Percentiles rank a stretch among this genome's conserved stretches.
phyloP scores from a whole-genome alignment of 2,329 filamentous ascomycete species.

The Colletotrichum aenigma region DNA sequence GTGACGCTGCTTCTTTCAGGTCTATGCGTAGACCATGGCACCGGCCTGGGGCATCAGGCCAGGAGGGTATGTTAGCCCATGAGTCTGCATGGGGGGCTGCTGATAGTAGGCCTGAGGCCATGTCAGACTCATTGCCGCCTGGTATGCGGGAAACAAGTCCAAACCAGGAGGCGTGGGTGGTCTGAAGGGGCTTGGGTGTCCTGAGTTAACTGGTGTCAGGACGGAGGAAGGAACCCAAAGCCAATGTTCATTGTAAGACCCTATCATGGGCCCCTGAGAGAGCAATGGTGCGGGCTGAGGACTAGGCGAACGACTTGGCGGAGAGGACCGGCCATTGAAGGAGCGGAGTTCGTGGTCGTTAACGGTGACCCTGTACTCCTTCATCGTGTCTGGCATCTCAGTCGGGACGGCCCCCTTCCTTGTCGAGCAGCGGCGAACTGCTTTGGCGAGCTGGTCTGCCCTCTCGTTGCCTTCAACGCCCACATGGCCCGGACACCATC shows the following conservation, averaged over 20 bases:
- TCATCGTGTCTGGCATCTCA: neutral
- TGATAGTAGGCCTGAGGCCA: neutral
- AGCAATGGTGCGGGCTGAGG: neutral
- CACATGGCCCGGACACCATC: conserved; percentile 4
- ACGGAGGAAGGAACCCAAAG: neutral
- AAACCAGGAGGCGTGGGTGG: neutral
- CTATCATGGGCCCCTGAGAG: neutral
- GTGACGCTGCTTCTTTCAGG: neutral
- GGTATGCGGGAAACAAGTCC: neutral
- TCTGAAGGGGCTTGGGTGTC: neutral
- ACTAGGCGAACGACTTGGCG: neutral
- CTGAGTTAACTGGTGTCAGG: neutral
- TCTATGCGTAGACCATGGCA: neutral
- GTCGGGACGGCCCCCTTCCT: neutral
- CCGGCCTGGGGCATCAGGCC: neutral
- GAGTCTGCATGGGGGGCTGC: neutral
- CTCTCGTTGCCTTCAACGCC: neutral
- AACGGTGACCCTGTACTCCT: neutral
- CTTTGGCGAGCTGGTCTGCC: neutral
- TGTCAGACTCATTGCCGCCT: neutral
- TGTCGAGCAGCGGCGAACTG: neutral
- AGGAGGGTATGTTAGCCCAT: neutral
- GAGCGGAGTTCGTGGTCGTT: neutral
- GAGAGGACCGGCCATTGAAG: neutral
- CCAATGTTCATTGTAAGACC: neutral